These are phyloP conservation scores for Thalassiosira ordinaria DNA, from an alignment of 352 stramenopile genomes.

Conservation along the genomic window DNA sequence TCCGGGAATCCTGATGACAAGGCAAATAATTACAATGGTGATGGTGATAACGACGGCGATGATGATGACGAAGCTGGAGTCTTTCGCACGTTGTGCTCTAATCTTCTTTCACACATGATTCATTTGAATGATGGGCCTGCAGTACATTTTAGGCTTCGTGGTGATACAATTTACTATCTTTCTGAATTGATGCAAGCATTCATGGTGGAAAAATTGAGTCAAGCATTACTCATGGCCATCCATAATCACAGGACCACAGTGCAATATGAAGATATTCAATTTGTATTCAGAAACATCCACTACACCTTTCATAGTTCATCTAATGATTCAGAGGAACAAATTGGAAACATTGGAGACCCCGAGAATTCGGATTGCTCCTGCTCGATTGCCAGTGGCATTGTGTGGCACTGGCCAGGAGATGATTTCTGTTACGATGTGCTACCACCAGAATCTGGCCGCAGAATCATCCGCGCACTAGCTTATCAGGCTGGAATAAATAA, in stretches of 20 bases:
- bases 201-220: slow-evolving; percentile 2
- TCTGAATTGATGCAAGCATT: slow-evolving; percentile 18
- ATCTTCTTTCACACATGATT: slow-evolving; percentile 14
- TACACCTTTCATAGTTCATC: not conserved
- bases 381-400: slow-evolving; percentile 11
- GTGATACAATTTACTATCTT: slow-evolving; percentile 19
- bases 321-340: not conserved
- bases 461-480: slow-evolving; percentile 26
- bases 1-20: not conserved
- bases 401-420: slow-evolving; percentile 32
- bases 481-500: slow-evolving; percentile 20
- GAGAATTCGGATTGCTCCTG: slow-evolving; percentile 1
- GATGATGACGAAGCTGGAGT: not conserved
- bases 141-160: slow-evolving; percentile 13
- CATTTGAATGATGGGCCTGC: not conserved
- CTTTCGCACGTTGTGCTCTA: not conserved
- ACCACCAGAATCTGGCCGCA: slow-evolving; percentile 9
- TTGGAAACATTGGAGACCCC: not conserved
- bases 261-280: slow-evolving; percentile 3
- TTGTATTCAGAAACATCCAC: not conserved
- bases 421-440: slow-evolving; percentile 17
- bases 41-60: not conserved
- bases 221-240: slow-evolving; percentile 11
- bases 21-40: not conserved
- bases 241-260: slow-evolving; percentile 9